These are phyloP conservation scores for Endogone sp. DNA, from an alignment of 192 early-diverging fungal species.

Conservation along the genomic window DNA sequence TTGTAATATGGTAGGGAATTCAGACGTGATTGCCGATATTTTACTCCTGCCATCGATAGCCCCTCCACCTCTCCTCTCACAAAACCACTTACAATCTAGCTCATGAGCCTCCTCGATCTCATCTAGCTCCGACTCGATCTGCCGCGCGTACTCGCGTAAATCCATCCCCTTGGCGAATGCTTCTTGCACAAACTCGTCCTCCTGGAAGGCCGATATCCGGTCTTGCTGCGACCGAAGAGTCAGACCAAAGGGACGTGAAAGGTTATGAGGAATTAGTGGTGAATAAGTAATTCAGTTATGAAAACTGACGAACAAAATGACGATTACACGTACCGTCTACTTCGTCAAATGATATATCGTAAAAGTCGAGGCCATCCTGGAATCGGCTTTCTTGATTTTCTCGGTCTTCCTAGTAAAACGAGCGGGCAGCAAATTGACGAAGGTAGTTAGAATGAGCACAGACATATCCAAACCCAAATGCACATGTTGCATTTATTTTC, in stretches of 20 bases:
- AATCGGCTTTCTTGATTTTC: not conserved
- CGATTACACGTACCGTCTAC: slow-evolving; percentile 41
- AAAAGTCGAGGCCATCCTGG: slow-evolving; percentile 27
- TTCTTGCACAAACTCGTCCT: slow-evolving; percentile 80
- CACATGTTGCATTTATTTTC: too few species aligned
- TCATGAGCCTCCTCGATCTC: slow-evolving; percentile 68
- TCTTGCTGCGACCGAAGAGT: slow-evolving; percentile 15
- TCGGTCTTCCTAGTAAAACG: not conserved
- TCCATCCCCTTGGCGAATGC: slow-evolving; percentile 82
- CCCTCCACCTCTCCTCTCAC: slow-evolving; percentile 3
- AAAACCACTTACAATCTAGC: slow-evolving; percentile 52
- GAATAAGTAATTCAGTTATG: too few species aligned
- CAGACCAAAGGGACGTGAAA: too few species aligned
- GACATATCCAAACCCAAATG: too few species aligned
- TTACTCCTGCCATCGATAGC: too few species aligned
- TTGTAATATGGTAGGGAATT: not conserved
- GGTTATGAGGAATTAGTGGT: not conserved
- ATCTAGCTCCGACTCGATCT: slow-evolving; percentile 72
- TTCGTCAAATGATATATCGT: slow-evolving; percentile 51
- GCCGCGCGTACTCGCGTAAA: slow-evolving; percentile 77
- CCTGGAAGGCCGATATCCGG: slow-evolving; percentile 69
- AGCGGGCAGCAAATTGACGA: not conserved
- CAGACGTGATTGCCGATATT: not conserved
- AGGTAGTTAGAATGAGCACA: not conserved
- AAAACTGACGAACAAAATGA: slow-evolving; percentile 20